Conservation (phyloP, 805 yeast genomes). For the Metschnikowia picachoensis region DNA sequence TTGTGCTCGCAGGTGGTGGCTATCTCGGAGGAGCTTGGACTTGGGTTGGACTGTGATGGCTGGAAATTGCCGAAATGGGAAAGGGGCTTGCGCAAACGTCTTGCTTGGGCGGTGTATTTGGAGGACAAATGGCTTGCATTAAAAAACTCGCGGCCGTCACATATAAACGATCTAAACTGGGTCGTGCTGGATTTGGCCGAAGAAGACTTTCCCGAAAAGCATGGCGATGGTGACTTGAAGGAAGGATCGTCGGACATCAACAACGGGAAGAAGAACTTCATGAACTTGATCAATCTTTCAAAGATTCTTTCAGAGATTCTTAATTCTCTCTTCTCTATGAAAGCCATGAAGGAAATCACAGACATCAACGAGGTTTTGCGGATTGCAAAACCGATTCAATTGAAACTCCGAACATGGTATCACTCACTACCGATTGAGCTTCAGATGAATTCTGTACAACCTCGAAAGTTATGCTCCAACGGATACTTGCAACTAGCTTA, state of each 20-base stretch:
- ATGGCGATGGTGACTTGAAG: conserved; percentile 47
- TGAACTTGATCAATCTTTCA: conserved; percentile 61
- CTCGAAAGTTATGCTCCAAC: conserved; percentile 64
- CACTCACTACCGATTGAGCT: conserved; percentile 63
- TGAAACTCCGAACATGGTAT: conserved; percentile 70
- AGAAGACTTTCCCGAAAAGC: conserved; percentile 77
- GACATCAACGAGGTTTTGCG: conserved; percentile 66
- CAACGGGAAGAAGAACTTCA: conserved; percentile 66
- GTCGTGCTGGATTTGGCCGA: conserved; percentile 61
- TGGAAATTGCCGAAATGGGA: conserved; percentile 98
- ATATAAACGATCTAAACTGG: conserved; percentile 75
- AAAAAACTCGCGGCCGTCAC: conserved; percentile 81
- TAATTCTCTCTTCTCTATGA: conserved; percentile 67
- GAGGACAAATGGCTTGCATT: conserved; percentile 91
- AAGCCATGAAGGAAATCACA: conserved; percentile 52
- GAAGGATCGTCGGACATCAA: conserved; percentile 67
- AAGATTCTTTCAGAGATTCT: conserved; percentile 68
- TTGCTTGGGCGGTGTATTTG: conserved; percentile 94
- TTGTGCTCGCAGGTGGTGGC: conserved; percentile 84
- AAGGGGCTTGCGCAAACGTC: conserved; percentile 75
- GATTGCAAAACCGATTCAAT: conserved; percentile 77
- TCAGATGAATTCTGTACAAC: conserved; percentile 58
- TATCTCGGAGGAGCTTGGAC: conserved; percentile 83
- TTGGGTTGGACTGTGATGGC: conserved; percentile 82
- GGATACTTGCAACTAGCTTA: conserved; percentile 81